Percentiles rank a stretch among this genome's conserved stretches.
phyloP scores from a whole-genome alignment of 1,284 basidiomycete species.

The Exsudoporus floridanus region DNA sequence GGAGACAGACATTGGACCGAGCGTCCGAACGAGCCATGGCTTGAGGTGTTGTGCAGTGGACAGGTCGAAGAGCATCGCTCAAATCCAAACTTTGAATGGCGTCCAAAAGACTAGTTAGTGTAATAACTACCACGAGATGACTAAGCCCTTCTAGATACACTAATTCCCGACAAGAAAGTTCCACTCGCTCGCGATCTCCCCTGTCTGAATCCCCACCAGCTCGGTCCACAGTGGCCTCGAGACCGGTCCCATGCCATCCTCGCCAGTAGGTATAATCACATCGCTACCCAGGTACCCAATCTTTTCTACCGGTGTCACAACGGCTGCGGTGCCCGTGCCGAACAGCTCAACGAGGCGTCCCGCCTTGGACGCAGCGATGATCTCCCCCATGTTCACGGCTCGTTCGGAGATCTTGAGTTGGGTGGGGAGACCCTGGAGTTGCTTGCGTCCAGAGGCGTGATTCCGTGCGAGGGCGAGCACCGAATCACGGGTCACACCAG shows the following conservation, averaged over 20 bases:
- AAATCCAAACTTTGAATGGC: not conserved
- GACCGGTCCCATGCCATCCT: conserved; percentile 85
- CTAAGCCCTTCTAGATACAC: conserved; percentile 15
- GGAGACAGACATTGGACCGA: conserved; percentile 75
- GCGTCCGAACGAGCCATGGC: conserved; percentile 79
- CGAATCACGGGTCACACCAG: conserved; percentile 94
- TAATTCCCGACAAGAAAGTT: conserved; percentile 53
- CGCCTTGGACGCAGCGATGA: conserved; percentile 68
- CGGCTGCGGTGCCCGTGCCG: conserved; percentile 89
- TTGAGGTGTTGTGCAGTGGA: conserved; percentile 64
- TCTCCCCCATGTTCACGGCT: conserved; percentile 85
- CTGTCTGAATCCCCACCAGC: conserved; percentile 89
- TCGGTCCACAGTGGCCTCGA: conserved; percentile 82
- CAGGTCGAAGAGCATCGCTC: conserved; percentile 63
- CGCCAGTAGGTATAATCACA: conserved; percentile 81
- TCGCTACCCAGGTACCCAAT: conserved; percentile 90
- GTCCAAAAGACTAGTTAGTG: conserved; percentile 5
- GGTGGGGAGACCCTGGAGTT: conserved; percentile 61
- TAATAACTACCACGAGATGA: conserved; percentile 10
- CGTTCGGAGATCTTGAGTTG: conserved; percentile 81
- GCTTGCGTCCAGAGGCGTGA: conserved; percentile 62
- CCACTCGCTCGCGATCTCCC: conserved; percentile 84
- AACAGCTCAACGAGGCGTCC: conserved; percentile 89
- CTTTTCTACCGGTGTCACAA: conserved; percentile 79
- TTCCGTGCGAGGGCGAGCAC: conserved; percentile 80